Evolutionary conservation across 495 filamentous ascomycete species (phyloP).

Genomic region (Talaromyces liani): DNA sequence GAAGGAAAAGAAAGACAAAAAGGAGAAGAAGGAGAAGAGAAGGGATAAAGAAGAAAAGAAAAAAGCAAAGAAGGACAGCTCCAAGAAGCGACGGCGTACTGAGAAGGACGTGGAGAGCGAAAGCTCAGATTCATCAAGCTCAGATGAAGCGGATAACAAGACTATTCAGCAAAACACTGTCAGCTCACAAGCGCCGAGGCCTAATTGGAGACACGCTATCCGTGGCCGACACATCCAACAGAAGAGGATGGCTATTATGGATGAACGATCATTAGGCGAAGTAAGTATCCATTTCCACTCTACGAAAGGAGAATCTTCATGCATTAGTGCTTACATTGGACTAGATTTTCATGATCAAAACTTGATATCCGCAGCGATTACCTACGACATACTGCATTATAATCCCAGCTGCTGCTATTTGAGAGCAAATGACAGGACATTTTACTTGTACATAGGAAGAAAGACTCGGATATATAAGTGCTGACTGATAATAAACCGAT

Average conservation of each 20-base stretch:
- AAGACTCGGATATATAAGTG: not conserved
- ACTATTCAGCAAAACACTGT: conserved; percentile 13
- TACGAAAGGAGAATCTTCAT: not conserved
- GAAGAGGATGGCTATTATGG: conserved; percentile 66
- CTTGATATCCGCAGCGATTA: conserved; percentile 24
- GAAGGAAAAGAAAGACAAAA: conserved; percentile 36
- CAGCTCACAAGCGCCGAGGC: conserved; percentile 35
- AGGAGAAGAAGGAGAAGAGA: conserved; percentile 20
- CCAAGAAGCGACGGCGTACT: conserved; percentile 37
- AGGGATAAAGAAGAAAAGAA: conserved; percentile 30
- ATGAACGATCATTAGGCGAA: conserved; percentile 69
- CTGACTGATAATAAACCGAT: not conserved
- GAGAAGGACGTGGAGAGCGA: conserved; percentile 14
- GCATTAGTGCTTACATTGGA: conserved; percentile 24
- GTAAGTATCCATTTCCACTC: conserved; percentile 31
- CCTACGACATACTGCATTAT: not conserved
- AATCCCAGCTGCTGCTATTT: not conserved
- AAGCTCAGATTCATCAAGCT: conserved; percentile 11
- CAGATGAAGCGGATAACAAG: conserved; percentile 18
- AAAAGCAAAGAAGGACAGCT: conserved; percentile 42
- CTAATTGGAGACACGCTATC: conserved; percentile 51
- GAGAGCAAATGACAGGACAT: not conserved
- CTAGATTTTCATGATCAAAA: conserved; percentile 71
- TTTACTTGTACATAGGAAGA: not conserved
- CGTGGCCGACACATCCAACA: conserved; percentile 68